phyloP scores from a whole-genome alignment of 1,139 yeast genomes.

The Yamadazyma jaroonii region DNA sequence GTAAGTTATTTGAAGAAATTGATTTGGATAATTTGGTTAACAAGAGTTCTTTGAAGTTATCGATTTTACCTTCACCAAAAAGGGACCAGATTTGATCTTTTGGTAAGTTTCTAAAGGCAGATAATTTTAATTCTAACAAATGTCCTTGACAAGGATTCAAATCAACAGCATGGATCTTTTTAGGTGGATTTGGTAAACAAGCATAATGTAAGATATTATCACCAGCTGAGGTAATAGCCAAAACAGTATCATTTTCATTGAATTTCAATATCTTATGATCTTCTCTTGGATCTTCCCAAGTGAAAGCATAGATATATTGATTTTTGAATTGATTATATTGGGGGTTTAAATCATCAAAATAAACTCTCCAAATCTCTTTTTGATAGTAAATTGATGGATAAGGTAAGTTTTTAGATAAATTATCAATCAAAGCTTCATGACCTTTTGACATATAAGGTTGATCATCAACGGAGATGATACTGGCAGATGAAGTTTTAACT shows the following conservation, averaged over 20 bases:
- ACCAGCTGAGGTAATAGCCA: slow-evolving; percentile 85
- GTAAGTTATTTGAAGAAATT: slow-evolving; percentile 76
- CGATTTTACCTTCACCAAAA: slow-evolving; percentile 73
- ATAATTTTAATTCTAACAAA: slow-evolving; percentile 72
- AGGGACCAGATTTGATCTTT: slow-evolving; percentile 66
- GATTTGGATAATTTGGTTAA: slow-evolving; percentile 60
- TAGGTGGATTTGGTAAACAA: slow-evolving; percentile 66
- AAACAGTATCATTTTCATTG: slow-evolving; percentile 62
- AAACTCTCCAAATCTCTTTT: slow-evolving; percentile 73
- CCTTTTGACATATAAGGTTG: slow-evolving; percentile 57
- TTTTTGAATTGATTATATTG: slow-evolving; percentile 69
- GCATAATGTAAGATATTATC: slow-evolving; percentile 79
- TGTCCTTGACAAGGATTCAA: slow-evolving; percentile 83
- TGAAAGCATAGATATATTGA: slow-evolving; percentile 81
- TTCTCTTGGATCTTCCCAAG: slow-evolving; percentile 90
- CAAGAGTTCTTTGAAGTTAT: slow-evolving; percentile 44
- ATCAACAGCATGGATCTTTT: slow-evolving; percentile 79
- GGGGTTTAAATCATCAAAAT: slow-evolving; percentile 68
- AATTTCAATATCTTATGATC: slow-evolving; percentile 66
- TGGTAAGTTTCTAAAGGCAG: slow-evolving; percentile 59
- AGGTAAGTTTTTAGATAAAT: slow-evolving; percentile 64
- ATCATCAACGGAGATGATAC: slow-evolving; percentile 10
- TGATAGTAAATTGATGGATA: slow-evolving; percentile 80
- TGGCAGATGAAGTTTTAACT: slow-evolving; percentile 13
- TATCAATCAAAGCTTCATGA: slow-evolving; percentile 68